These are phyloP conservation scores for Suhomyces vadensis DNA, from an alignment of 805 yeast species.

Conservation along the genomic window DNA sequence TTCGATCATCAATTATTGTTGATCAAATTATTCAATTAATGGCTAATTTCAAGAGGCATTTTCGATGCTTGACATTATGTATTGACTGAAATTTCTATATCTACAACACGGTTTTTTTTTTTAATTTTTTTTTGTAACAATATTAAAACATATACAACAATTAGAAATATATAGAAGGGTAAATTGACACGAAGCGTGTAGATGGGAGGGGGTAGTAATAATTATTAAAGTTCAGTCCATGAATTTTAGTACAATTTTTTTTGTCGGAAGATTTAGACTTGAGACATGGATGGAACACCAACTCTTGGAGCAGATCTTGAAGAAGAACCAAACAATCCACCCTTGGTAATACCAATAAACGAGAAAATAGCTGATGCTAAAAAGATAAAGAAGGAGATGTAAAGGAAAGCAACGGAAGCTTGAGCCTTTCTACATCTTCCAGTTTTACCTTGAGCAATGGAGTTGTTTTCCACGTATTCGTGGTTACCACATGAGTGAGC, in stretches of 20 bases:
- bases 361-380: constrained; percentile 62
- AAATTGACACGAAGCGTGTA: not conserved
- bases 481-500: constrained; percentile 81
- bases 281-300: constrained; percentile 89
- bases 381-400: constrained; percentile 78
- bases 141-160: constrained; percentile 6
- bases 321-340: constrained; percentile 45
- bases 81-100: not conserved
- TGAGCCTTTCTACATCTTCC: constrained; percentile 96
- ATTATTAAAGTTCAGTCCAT: not conserved
- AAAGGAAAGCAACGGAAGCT: constrained; percentile 78
- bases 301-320: constrained; percentile 59
- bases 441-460: constrained; percentile 68
- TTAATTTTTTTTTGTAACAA: not conserved
- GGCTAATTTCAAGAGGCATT: no score
- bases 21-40: no score
- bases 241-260: not conserved
- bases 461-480: constrained; percentile 62
- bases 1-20: no score
- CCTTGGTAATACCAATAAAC: constrained; percentile 55
- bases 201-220: not conserved
- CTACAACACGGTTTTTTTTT: no score
- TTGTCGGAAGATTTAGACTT: constrained; percentile 53
- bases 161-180: constrained; percentile 3
- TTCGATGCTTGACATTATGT: no score